Percentiles rank a stretch among this genome's conserved stretches.
phyloP scores from a whole-genome alignment of 1,284 basidiomycete species.

The Termitomyces sp. region DNA sequence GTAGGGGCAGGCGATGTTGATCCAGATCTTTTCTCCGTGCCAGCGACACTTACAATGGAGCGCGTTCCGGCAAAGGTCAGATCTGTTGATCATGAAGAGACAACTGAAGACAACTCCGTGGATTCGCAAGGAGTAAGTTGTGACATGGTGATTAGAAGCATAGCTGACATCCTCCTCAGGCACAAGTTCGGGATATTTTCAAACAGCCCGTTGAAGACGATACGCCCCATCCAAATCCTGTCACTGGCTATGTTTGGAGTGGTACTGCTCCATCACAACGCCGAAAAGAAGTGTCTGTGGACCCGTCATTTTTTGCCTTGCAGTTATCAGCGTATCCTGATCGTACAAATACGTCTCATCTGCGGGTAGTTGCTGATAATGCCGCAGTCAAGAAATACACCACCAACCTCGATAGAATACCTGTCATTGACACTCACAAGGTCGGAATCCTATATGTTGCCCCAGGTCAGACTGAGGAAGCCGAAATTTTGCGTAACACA shows the following conservation, averaged over 20 bases:
- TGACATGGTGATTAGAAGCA: not conserved
- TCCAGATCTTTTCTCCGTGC: slow-evolving; percentile 69
- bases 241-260: slow-evolving; percentile 83
- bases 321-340: slow-evolving; percentile 82
- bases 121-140: slow-evolving; percentile 15
- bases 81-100: slow-evolving; percentile 24
- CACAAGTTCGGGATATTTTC: slow-evolving; percentile 26
- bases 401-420: slow-evolving; percentile 76
- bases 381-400: slow-evolving; percentile 52
- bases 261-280: slow-evolving; percentile 80
- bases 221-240: slow-evolving; percentile 52
- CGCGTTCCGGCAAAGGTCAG: slow-evolving; percentile 38
- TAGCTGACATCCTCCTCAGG: slow-evolving; percentile 15
- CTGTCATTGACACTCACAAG: slow-evolving; percentile 97
- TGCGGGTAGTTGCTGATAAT: slow-evolving; percentile 55
- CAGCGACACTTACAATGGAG: slow-evolving; percentile 73
- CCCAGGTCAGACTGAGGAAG: slow-evolving; percentile 82
- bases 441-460: slow-evolving; percentile 96
- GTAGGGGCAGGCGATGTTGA: slow-evolving; percentile 79
- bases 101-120: not conserved
- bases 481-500: slow-evolving; percentile 85
- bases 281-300: slow-evolving; percentile 78
- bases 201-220: slow-evolving; percentile 17
- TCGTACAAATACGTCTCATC: slow-evolving; percentile 28
- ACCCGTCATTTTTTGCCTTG: slow-evolving; percentile 84